Percentiles rank a stretch among this genome's conserved stretches.
Evolutionary conservation across 768 basidiomycete genomes (phyloP).

Genomic region (Chiua virens): DNA sequence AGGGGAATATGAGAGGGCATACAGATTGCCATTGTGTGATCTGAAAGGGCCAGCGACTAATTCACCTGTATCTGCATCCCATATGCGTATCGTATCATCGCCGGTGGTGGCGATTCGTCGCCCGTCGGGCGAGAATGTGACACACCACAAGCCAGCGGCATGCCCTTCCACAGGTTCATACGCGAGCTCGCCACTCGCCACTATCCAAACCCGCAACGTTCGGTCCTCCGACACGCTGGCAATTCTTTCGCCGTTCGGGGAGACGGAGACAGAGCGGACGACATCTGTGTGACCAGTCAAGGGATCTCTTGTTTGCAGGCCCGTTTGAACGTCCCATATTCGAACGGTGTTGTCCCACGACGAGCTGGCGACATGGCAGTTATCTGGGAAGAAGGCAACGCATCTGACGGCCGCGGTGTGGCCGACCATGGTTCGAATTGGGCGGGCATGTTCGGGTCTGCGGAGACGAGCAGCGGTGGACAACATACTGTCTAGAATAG

Average conservation of each 20-base stretch:
- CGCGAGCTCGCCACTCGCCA: conserved; percentile 18
- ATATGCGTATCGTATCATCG: conserved; percentile 33
- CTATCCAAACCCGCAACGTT: conserved; percentile 29
- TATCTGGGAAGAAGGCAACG: conserved; percentile 30
- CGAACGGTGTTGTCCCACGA: conserved; percentile 29
- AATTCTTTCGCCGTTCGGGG: conserved; percentile 27
- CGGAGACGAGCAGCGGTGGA: conserved; percentile 21
- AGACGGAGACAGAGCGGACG: conserved; percentile 30
- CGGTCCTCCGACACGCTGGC: conserved; percentile 32
- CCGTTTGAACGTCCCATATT: conserved; percentile 28
- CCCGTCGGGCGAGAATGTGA: conserved; percentile 34
- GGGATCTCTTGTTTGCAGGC: conserved; percentile 11
- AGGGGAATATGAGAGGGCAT: conserved; percentile 39
- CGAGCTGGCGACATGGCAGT: conserved; percentile 22
- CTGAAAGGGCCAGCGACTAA: conserved; percentile 28
- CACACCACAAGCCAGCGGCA: conserved; percentile 25
- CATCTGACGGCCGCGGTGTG: conserved; percentile 28
- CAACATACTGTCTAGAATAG: conserved; percentile 10
- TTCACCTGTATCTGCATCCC: conserved; percentile 29
- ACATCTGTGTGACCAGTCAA: conserved; percentile 29
- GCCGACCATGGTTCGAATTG: conserved; percentile 33
- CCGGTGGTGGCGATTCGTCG: conserved; percentile 32
- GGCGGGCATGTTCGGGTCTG: conserved; percentile 26
- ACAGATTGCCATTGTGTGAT: conserved; percentile 33
- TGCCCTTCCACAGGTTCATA: conserved; percentile 31